Conservation (phyloP, 75 land plant genomes). For the Cupressus sempervirens region DNA sequence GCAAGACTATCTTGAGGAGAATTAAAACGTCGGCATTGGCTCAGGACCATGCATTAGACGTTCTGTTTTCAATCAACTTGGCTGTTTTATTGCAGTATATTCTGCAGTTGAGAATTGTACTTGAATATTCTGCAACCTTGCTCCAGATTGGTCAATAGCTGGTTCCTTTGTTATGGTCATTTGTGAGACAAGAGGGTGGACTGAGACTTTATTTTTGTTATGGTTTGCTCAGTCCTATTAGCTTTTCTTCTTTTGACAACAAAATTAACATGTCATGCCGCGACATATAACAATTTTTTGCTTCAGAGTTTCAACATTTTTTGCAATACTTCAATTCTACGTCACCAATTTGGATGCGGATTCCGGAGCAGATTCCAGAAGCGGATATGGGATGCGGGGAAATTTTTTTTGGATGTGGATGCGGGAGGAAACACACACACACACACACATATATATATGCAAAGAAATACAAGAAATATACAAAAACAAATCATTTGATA, state of each 20-base stretch:
- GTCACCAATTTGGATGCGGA: no score
- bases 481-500: no score
- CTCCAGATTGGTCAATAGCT: neutral
- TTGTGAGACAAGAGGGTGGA: neutral
- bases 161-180: neutral
- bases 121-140: neutral
- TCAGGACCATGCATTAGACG: neutral
- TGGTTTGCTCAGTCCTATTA: neutral
- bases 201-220: neutral
- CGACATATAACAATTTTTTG: neutral
- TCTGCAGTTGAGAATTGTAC: neutral
- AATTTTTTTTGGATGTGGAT: no score
- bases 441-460: no score
- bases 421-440: no score
- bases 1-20: neutral
- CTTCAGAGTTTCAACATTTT: neutral
- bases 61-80: neutral
- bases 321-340: no score
- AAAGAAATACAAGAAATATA: no score
- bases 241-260: neutral
- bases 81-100: neutral
- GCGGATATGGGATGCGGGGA: no score
- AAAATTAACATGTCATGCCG: neutral
- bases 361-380: no score
- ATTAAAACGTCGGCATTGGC: neutral